A percentile compares a stretch with the other conserved stretches of the same genome.
Evolutionary conservation across 345 rosid genomes (phyloP).

Genomic region (Bruguiera sexangula): DNA sequence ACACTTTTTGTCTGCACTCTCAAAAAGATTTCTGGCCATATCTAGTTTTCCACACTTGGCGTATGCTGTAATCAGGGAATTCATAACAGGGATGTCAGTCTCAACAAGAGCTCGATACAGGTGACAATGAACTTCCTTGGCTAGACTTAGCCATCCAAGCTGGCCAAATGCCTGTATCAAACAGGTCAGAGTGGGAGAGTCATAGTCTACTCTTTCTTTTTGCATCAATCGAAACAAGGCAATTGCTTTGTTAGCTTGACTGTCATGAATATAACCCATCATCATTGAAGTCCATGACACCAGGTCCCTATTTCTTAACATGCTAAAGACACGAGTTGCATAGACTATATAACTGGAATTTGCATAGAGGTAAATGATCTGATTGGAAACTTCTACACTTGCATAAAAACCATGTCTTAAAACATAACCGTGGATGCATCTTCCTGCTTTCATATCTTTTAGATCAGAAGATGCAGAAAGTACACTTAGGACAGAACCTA

Average conservation of each 20-base stretch:
- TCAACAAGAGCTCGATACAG: constrained; percentile 21
- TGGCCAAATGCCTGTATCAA: constrained; percentile 31
- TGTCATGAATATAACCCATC: constrained; percentile 23
- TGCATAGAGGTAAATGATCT: constrained; percentile 28
- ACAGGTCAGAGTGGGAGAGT: constrained; percentile 23
- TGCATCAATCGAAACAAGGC: constrained; percentile 24
- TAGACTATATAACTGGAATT: constrained; percentile 20
- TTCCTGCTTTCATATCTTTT: constrained; percentile 27
- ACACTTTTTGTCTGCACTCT: constrained; percentile 8
- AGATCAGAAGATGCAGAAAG: constrained; percentile 31
- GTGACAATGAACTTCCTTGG: constrained; percentile 35
- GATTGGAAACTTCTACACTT: constrained; percentile 29
- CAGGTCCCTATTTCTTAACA: constrained; percentile 26
- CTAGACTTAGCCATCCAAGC: constrained; percentile 25
- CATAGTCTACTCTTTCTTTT: constrained; percentile 21
- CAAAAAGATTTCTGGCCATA: constrained; percentile 33
- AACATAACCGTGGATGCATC: constrained; percentile 25
- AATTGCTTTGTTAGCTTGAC: constrained; percentile 25
- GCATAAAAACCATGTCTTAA: constrained; percentile 17
- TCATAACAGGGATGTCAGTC: constrained; percentile 20
- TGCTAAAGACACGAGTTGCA: constrained; percentile 24
- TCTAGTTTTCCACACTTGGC: constrained; percentile 32
- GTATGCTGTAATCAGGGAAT: constrained; percentile 34
- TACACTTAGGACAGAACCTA: constrained; percentile 21
- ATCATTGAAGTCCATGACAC: constrained; percentile 35